Evolutionary conservation across 805 yeast genomes (phyloP).

Genomic region (Candida nanaspora): DNA sequence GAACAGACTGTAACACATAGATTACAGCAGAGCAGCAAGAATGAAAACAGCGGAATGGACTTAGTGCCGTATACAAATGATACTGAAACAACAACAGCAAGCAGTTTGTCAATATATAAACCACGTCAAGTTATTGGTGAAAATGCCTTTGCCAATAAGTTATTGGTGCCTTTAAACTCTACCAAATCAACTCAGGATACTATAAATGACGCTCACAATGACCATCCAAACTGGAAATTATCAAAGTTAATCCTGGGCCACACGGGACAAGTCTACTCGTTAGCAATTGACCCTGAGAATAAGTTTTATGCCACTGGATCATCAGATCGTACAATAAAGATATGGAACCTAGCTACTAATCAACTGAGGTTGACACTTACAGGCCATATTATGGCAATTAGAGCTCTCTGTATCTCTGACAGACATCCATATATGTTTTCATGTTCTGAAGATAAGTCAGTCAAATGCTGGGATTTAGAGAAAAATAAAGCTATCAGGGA

Average conservation of each 20-base stretch:
- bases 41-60: no score
- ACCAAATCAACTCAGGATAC: constrained; percentile 13
- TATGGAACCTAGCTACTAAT: constrained; percentile 83
- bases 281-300: constrained; percentile 79
- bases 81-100: neutral
- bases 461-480: constrained; percentile 95
- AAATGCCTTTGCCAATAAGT: constrained; percentile 15
- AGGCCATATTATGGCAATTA: constrained; percentile 86
- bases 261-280: constrained; percentile 85
- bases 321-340: constrained; percentile 77
- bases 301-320: constrained; percentile 92
- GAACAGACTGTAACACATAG: neutral
- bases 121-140: constrained; percentile 6
- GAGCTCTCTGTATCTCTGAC: constrained; percentile 66
- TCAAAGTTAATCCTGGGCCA: constrained; percentile 79
- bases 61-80: no score
- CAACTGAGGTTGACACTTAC: constrained; percentile 67
- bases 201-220: constrained; percentile 31
- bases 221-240: constrained; percentile 75
- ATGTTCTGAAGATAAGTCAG: constrained; percentile 88
- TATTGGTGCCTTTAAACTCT: constrained; percentile 16
- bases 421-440: constrained; percentile 85
- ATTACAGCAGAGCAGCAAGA: no score
- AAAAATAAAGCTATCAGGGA: constrained; percentile 73
- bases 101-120: neutral